Evolutionary conservation across 2,329 filamentous ascomycete species (phyloP), one percentile per base, ranked within the genome.

Genomic region (Apiospora koreana): DNA sequence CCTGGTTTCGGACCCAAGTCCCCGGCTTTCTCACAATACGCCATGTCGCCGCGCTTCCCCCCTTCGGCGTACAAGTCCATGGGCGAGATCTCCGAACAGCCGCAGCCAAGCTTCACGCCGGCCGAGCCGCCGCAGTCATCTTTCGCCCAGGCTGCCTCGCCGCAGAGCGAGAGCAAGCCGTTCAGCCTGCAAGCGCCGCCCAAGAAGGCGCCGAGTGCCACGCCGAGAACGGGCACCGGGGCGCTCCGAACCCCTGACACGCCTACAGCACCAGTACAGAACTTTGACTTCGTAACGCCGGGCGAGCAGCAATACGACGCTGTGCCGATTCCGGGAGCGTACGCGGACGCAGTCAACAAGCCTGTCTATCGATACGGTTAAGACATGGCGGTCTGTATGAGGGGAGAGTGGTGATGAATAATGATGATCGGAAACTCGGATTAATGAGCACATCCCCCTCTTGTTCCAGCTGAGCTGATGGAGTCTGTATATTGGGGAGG

Each of bases 171-270:
- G 73, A 75, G 85, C 75, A 88, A 86, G 74, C 86, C 90, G n/a
- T 98, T 98, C 87, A 91, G 93, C 78, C 90, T 98, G 54, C 94
- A 97, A 84, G 86, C 94, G 23, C 94, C 95, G 50, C 95, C 95
- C 0, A 86, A 87, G 80, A 94, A 92, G 80, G 88, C 94, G 65
- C 93, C 93, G 68, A 88, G 89, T 70, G 91, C 94, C 8, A 96
- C 93, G 0, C 94, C 94, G 38, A 93, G 90, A 81, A 82, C 88
- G 69, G 81, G 83, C 48, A 89, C 92, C 76, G 86, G 85, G 25
- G 89, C 86, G 50, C 94, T 96, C 79, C 62, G 68, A 48, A 86
- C 87, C 28, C 83, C 87, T 1, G 79, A 84, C 75, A 77, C 81
- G 71, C 74, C 82, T 73, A 77, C 80, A 70, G 75, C 85, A 74